Evolutionary conservation across 495 filamentous ascomycete species (phyloP).

Genomic region (Lasiosphaeria ovina): DNA sequence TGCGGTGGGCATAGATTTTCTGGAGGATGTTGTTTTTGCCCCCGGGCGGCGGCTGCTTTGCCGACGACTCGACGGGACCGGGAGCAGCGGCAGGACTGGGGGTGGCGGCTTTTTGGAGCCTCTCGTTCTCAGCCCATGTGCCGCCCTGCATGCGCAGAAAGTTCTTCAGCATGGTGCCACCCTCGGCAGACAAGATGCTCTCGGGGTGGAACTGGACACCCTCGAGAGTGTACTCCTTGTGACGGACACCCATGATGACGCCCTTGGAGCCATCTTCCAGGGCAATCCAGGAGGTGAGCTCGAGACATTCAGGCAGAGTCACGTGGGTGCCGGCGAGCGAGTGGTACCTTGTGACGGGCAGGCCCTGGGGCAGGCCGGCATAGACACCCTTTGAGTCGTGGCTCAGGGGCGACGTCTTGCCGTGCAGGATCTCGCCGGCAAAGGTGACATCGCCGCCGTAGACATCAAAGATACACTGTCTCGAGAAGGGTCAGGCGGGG

Average conservation of each 20-base stretch:
- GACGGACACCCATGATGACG: constrained; percentile 95
- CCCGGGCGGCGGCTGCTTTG: constrained; percentile 26
- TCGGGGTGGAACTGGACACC: constrained; percentile 98
- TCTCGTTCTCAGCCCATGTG: constrained; percentile 81
- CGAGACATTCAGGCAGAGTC: constrained; percentile 80
- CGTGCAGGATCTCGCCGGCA: constrained; percentile 94
- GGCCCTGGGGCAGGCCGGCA: constrained; percentile 66
- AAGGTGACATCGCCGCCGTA: constrained; percentile 90
- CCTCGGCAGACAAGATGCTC: constrained; percentile 89
- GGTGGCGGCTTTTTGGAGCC: constrained; percentile 41
- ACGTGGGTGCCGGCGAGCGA: constrained; percentile 91
- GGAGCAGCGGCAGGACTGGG: constrained; percentile 17
- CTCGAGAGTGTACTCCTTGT: constrained; percentile 86
- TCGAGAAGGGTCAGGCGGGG: constrained; percentile 15
- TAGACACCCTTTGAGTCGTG: constrained; percentile 92
- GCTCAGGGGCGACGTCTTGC: constrained; percentile 86
- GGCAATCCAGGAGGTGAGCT: constrained; percentile 87
- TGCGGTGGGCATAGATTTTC: constrained; percentile 85
- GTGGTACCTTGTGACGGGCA: constrained; percentile 93
- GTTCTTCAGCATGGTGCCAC: constrained; percentile 85
- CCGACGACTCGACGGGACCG: constrained; percentile 8
- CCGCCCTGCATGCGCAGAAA: constrained; percentile 84
- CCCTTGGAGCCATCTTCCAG: constrained; percentile 62
- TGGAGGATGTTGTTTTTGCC: constrained; percentile 84
- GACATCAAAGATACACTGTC: constrained; percentile 88